Base-by-base conservation (phyloP, 805 yeast genomes). In the Candida andamanensis region DNA sequence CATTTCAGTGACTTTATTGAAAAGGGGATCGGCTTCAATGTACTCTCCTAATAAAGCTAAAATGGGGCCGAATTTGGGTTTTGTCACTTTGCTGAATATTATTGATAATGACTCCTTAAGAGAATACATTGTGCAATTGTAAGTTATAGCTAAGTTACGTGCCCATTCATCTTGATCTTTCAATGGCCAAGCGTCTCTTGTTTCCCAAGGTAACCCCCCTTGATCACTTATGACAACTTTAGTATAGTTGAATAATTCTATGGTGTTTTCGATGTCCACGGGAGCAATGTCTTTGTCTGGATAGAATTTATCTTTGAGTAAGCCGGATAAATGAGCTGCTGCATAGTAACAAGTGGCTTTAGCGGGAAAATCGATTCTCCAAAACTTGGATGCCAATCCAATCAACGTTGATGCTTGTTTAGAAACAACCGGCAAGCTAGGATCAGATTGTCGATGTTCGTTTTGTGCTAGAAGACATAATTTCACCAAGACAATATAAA, bases 61-160 rank as follows among this genome's bases (percentile, higher is more conserved):
- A 18, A 59, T 54, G 0, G 81, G 76, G 0, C 77, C 75, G 36
- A 82, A 70, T 42, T 72, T 74, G 1, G 89, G 87, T 32, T 74
- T 67, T 7, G 50, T 44, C 24, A 58, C 60, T 25, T 46, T 52
- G 29, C 58, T 63, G 47, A 62, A 70, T 3, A 76, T 48, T 17
- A 58, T 54, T 10, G 62, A 44, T 12, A 80, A 41, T 3, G 58
- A 45, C 20, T 60, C 65, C 33, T 67, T 66, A 11, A 80, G 50
- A 2, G 71, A 56, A 20, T 55, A 52, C 49, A 80, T 62, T 2
- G 67, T 54, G 28, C 68, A 70, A 25, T 63, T 64, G 35, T 73
- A 74, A 1, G 76, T 54, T 24, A 55, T 52, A 3, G 63, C 49
- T 23, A 80, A 44, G 45, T 69, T 66, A 4, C 60, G 54, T 3